A percentile compares a stretch with the other conserved stretches of the same genome.
These are phyloP conservation scores for Colletotrichum tofieldiae DNA, from an alignment of 2,329 filamentous ascomycete species.

Conservation along the genomic window DNA sequence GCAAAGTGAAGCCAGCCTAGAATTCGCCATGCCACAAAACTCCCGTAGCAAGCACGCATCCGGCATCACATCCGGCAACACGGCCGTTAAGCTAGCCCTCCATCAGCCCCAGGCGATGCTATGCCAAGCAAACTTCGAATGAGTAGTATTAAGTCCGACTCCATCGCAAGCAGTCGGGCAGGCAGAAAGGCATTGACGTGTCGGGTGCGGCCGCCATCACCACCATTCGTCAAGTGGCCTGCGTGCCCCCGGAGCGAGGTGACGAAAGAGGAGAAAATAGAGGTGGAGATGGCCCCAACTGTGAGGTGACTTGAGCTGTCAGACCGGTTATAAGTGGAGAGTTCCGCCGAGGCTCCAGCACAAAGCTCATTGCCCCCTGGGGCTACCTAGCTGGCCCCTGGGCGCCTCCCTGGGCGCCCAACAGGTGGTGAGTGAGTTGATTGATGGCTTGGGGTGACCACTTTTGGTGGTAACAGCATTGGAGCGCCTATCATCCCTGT, in stretches of 20 bases:
- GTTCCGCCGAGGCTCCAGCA: conserved; percentile 18
- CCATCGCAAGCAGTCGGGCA: not conserved
- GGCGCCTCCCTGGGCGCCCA: conserved; percentile 15
- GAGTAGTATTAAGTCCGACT: not conserved
- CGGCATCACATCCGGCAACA: conserved; percentile 7
- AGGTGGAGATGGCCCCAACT: conserved; percentile 35
- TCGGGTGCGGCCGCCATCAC: conserved; percentile 15
- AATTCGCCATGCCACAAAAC: conserved; percentile 6
- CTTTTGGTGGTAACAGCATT: conserved; percentile 10
- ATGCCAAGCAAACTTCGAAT: conserved; percentile 13
- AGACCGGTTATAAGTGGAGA: conserved; percentile 44
- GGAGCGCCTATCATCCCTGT: conserved; percentile 14
- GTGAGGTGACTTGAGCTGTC: conserved; percentile 38
- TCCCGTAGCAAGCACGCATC: conserved; percentile 27
- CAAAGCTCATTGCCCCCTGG: conserved; percentile 24
- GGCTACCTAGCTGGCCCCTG: not conserved
- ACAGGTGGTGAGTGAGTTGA: conserved; percentile 1
- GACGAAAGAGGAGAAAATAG: conserved; percentile 32
- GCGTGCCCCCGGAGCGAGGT: conserved; percentile 16
- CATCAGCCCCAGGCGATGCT: conserved; percentile 2
- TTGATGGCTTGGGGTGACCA: conserved; percentile 17
- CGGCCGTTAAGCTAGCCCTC: conserved; percentile 16
- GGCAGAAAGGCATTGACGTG: not conserved
- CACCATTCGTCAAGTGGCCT: conserved; percentile 16
- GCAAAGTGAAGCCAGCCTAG: conserved; percentile 11